Evolutionary conservation across 2,329 filamentous ascomycete genomes (phyloP).

Genomic region (Catunica adiposa): DNA sequence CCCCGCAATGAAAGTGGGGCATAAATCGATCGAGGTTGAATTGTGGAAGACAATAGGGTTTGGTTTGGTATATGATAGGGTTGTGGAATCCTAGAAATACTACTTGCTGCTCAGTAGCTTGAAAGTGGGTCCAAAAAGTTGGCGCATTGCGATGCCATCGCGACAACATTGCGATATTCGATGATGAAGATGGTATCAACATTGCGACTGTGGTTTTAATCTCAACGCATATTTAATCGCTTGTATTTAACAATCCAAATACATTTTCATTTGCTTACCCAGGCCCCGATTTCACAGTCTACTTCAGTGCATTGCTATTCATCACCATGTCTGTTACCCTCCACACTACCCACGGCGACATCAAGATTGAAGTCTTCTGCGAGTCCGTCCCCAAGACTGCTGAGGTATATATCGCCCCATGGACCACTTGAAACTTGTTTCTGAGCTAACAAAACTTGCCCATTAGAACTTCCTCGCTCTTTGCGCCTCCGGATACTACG

Average conservation of each 20-base stretch:
- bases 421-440: background rate
- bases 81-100: background rate
- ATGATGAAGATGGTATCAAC: too few species aligned
- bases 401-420: slow-evolving; percentile 37
- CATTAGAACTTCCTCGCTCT: slow-evolving; percentile 70
- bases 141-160: background rate
- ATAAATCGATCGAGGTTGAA: too few species aligned
- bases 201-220: too few species aligned
- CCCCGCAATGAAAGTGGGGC: too few species aligned
- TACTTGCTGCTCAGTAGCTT: background rate
- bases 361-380: slow-evolving; percentile 95
- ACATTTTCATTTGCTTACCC: background rate
- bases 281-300: too few species aligned
- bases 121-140: background rate
- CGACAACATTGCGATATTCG: background rate
- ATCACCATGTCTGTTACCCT: slow-evolving; percentile 46
- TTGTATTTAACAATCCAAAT: background rate
- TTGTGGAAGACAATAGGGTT: too few species aligned
- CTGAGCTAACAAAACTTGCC: background rate
- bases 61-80: too few species aligned
- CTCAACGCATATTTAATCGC: too few species aligned
- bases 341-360: slow-evolving; percentile 73
- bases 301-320: background rate
- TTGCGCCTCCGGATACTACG: slow-evolving; percentile 64
- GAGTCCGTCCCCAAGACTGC: slow-evolving; percentile 86